Evolutionary conservation across 257 asterid genomes (phyloP).

Genomic region (Solanum paucissectum): DNA sequence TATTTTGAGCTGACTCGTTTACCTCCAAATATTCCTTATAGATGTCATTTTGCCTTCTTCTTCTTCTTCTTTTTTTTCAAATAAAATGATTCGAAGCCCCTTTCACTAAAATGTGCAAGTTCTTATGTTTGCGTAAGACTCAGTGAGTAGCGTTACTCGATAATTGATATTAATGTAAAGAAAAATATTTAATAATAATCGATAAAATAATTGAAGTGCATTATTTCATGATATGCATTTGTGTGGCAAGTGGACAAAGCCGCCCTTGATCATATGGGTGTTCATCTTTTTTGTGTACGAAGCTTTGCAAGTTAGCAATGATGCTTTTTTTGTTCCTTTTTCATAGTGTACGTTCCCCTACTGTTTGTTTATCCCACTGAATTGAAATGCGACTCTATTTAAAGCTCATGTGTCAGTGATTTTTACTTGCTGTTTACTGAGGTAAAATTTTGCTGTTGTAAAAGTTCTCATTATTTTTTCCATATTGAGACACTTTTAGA

Average conservation of each 20-base stretch:
- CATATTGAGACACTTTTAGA: no score
- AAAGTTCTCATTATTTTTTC: background rate
- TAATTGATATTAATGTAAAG: background rate
- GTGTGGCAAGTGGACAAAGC: background rate
- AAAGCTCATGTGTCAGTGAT: background rate
- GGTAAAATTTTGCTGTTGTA: background rate
- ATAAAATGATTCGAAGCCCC: background rate
- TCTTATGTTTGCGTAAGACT: background rate
- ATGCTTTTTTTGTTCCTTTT: background rate
- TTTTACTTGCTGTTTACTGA: background rate
- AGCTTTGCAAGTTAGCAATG: background rate
- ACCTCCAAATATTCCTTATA: background rate
- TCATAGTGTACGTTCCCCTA: background rate
- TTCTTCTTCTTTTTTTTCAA: background rate
- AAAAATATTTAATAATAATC: background rate
- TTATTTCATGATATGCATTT: background rate
- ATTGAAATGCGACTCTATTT: background rate
- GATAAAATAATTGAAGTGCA: background rate
- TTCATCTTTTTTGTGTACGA: background rate
- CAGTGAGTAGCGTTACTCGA: background rate
- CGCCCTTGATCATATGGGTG: background rate
- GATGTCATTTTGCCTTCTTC: background rate
- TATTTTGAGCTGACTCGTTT: background rate
- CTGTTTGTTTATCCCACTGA: background rate
- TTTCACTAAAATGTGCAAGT: background rate